Base-by-base conservation (phyloP, 2,329 filamentous ascomycete genomes). In the Zalaria obscura region DNA sequence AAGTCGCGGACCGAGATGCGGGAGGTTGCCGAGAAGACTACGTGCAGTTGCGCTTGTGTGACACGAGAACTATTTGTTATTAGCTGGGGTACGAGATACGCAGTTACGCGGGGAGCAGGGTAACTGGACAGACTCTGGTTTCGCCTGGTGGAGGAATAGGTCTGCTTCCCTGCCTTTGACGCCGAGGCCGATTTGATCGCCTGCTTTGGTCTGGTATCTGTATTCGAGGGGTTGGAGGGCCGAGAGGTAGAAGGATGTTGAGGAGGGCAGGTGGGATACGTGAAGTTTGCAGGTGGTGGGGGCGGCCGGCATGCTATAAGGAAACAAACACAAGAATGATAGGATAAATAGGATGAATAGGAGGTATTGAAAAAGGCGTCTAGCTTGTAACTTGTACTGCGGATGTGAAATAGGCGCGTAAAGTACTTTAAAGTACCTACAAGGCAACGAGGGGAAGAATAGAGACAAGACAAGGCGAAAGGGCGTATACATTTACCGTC, bases 201-300 rank as follows among this genome's bases (percentile, higher is more conserved):
- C 73, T 55, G 72, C 68, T 44, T 73, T 66, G 42, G 73, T 75
- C 47, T 85, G 71, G 57, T 78, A 93, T 46, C 73, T 73, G 47
- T 93, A 78, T 32, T 83, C 83, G 25, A 93, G 70, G 3, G 84
- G 81, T 51, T 89, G 83, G 5, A 85, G 71, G 48, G 86, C 72
- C 47, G 82, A 75, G 25, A 87, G 75, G 62, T 86, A 93, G 67
- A 93, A 93, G 5, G 85, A 91, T 39, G 81, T 77, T 3, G 86
- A 83, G 31, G 79, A 76, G 41, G 85, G 76, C 41, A 93, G 75
- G 60, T 88, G 79, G 46, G 78, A 79, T 55, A 93, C 86, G 32
- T n/a, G n/a, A n/a, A n/a, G n/a, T n/a, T n/a, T n/a, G n/a, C n/a
- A n/a, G n/a, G n/a, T n/a, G 46, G 78, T 68, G 55, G 77, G 75